Percentiles rank a stretch among this genome's conserved stretches.
Conservation (phyloP, 179 eudicot genomes). For the Beta corolliflora region DNA sequence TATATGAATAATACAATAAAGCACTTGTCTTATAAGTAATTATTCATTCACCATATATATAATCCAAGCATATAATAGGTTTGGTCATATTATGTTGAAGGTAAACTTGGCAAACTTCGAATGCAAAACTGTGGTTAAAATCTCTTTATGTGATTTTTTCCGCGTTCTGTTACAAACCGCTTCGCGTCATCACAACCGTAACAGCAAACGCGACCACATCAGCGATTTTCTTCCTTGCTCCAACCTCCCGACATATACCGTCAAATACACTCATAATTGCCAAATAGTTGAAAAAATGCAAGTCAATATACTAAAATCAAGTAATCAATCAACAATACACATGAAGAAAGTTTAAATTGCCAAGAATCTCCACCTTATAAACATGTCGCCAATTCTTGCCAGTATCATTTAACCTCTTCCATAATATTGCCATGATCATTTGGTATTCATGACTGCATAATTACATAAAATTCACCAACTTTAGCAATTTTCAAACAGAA, state of each 20-base stretch:
- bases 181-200: too few relatives aligned
- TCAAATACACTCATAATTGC: background rate
- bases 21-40: too few relatives aligned
- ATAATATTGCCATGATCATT: slow-evolving; percentile 83
- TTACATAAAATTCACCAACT: slow-evolving; percentile 17
- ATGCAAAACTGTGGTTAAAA: too few relatives aligned
- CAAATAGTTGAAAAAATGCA: background rate
- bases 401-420: slow-evolving; percentile 95
- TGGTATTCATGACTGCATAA: slow-evolving; percentile 85
- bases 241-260: background rate
- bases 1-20: too few relatives aligned
- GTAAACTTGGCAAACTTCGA: too few relatives aligned
- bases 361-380: slow-evolving; percentile 60
- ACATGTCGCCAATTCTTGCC: slow-evolving; percentile 99
- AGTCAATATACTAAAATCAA: slow-evolving; percentile 2
- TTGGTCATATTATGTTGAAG: too few relatives aligned
- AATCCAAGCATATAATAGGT: too few relatives aligned
- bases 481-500: background rate
- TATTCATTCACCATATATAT: too few relatives aligned
- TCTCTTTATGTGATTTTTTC: too few relatives aligned
- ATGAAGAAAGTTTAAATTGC: background rate
- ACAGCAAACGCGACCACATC: too few relatives aligned
- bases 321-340: background rate
- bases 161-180: too few relatives aligned
- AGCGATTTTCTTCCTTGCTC: background rate